phyloP scores from a whole-genome alignment of 2,329 filamentous ascomycete genomes.

The Pseudocercospora crystallina region DNA sequence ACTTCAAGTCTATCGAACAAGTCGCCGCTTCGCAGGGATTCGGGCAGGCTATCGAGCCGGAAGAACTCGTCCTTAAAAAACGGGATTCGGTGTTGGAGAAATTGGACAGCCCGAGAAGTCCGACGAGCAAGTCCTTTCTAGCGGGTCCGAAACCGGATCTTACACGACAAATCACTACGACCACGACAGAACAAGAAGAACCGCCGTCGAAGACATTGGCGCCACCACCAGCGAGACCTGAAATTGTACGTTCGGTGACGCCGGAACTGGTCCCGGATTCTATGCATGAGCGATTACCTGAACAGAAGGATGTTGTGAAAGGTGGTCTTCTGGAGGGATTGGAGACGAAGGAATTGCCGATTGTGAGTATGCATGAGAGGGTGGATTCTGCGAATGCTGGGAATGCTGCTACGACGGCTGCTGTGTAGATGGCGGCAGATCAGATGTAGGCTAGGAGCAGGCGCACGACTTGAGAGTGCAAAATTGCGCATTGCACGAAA shows the following conservation, averaged over 20 bases:
- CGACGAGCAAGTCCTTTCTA: slow-evolving; percentile 24
- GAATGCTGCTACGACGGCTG: slow-evolving; percentile 1
- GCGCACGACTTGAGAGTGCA: no score
- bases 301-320: slow-evolving; percentile 1
- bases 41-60: slow-evolving; percentile 43
- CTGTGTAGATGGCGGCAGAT: no score
- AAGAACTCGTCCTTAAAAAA: slow-evolving; percentile 32
- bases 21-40: slow-evolving; percentile 47
- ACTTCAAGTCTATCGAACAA: slow-evolving; percentile 53
- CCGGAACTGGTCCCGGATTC: slow-evolving; percentile 38
- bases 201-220: neutral
- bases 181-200: slow-evolving; percentile 28
- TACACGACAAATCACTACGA: slow-evolving; percentile 27
- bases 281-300: slow-evolving; percentile 35
- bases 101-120: slow-evolving; percentile 33
- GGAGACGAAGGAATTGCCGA: slow-evolving; percentile 33
- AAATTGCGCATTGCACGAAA: no score
- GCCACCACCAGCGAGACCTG: slow-evolving; percentile 14
- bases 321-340: slow-evolving; percentile 29
- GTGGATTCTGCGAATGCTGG: slow-evolving; percentile 29
- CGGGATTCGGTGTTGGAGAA: slow-evolving; percentile 37
- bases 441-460: no score
- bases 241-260: slow-evolving; percentile 28
- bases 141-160: slow-evolving; percentile 20
- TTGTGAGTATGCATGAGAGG: slow-evolving; percentile 36